Evolutionary conservation across 257 asterid species (phyloP).

Genomic region (Solanum ahanhuiri): DNA sequence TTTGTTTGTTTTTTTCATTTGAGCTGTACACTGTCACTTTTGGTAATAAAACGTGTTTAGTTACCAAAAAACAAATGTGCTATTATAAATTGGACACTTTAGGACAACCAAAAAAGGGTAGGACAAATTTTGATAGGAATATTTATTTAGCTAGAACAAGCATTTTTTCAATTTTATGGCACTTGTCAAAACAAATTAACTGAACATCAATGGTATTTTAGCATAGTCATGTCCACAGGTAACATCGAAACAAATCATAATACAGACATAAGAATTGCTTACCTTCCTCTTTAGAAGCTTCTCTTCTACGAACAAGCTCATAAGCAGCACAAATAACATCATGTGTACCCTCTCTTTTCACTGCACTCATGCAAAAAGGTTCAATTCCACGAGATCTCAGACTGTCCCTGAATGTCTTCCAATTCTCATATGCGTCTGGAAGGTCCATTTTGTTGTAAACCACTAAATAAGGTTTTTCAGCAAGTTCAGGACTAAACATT

Average conservation of each 20-base stretch:
- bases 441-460: conserved; percentile 94
- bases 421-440: conserved; percentile 72
- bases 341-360: conserved; percentile 65
- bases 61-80: background rate
- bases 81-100: background rate
- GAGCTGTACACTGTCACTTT: too few relatives aligned
- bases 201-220: background rate
- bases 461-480: conserved; percentile 76
- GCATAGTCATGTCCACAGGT: background rate
- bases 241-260: background rate
- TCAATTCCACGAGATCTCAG: conserved; percentile 58
- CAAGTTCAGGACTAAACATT: conserved; percentile 87
- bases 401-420: conserved; percentile 58
- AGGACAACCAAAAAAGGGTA: background rate
- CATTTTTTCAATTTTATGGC: background rate
- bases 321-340: conserved; percentile 65
- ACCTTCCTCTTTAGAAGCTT: conserved; percentile 44
- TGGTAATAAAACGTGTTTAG: too few relatives aligned
- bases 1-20: too few relatives aligned
- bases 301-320: conserved; percentile 39
- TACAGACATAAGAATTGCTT: conserved; percentile 5
- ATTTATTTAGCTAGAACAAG: background rate
- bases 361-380: conserved; percentile 88
- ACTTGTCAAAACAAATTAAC: background rate
- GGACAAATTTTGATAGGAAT: background rate